Base-by-base conservation (phyloP, 2,329 filamentous ascomycete species). In the Arthrobotrys pseudoclavata region DNA sequence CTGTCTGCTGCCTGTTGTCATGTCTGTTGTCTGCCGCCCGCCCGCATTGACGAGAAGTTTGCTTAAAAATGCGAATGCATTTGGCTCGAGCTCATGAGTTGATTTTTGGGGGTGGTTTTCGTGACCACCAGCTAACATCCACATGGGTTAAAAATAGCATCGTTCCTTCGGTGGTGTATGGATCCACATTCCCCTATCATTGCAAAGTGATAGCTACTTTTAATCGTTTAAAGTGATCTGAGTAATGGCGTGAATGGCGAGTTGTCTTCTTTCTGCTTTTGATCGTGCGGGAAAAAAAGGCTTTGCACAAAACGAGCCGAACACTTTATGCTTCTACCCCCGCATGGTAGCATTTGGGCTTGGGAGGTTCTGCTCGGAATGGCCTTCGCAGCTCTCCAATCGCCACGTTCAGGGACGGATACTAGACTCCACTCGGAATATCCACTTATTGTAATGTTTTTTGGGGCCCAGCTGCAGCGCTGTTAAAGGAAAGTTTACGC, bases 331-430 rank as follows among this genome's bases (percentile, higher is more conserved):
- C 22, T 40, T 42, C 47, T 62, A 63, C 34, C 53, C 55, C 68
- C 55, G 55, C 64, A 69, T 37, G 68, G 55, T 70, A 70, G 47
- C 68, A 60, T 48, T 47, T 53, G 40, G 60, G 60, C 40, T 63
- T 63, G 40, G 47, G 37, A 47, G 53, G 42, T 62, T 45, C 67
- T 60, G 55, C 20, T 60, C 55, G 31, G 55, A 70, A 48, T 53
- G 47, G 29, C 45, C 60, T 63, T 64, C 40, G 45, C 29, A 64
- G 45, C 61, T 64, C 40, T 50, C 42, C 61, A 47, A 50, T 63
- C 60, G 69, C 69, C 69, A 72, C 69, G 69, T 72, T 72, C 69
- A 72, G 68, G 68, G 47, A 71, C 68, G 68, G 68, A 72, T 64
- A 66, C 50, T 57, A 66, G 22, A 57, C 63, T 68, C 63, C 63